These are phyloP conservation scores for Eleusine indica DNA, from an alignment of 176 grass and related monocot genomes.

Conservation along the genomic window DNA sequence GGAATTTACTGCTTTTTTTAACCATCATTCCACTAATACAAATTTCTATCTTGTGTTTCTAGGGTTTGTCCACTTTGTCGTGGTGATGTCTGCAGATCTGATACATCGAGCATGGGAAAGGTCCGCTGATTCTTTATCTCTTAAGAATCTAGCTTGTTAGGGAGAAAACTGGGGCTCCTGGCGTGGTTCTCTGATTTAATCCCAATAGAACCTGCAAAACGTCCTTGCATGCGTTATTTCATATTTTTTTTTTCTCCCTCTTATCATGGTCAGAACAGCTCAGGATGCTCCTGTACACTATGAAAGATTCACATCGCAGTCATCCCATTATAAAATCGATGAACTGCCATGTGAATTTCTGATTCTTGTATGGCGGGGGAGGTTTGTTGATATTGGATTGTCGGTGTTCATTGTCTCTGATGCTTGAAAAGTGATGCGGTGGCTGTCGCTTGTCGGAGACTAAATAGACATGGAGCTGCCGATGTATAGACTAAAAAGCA, in stretches of 20 bases:
- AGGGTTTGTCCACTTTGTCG: constrained; percentile 99
- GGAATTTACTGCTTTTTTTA: background rate
- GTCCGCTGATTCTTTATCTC: constrained; percentile 52
- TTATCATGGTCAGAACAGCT: constrained; percentile 14
- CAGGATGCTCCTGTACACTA: constrained; percentile 35
- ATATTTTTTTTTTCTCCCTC: background rate
- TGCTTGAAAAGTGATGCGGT: background rate
- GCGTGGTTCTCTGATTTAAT: constrained; percentile 22
- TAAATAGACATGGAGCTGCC: background rate
- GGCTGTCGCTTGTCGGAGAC: background rate
- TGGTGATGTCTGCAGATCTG: constrained; percentile 78
- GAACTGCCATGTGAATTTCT: constrained; percentile 42
- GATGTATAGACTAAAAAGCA: no score
- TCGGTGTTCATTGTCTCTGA: background rate
- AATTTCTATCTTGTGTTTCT: constrained; percentile 10
- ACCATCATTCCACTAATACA: constrained; percentile 28
- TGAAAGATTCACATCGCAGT: constrained; percentile 34
- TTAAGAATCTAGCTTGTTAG: constrained; percentile 36
- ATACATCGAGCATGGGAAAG: constrained; percentile 56
- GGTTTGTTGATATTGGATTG: constrained; percentile 54
- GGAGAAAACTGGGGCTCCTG: constrained; percentile 35
- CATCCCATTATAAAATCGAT: constrained; percentile 48
- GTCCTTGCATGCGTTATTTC: constrained; percentile 29
- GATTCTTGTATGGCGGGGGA: constrained; percentile 44
- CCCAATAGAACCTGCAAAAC: constrained; percentile 22